These are phyloP conservation scores for Scenedesmus sp. DNA, from an alignment of 163 green algal genomes.

Conservation along the genomic window DNA sequence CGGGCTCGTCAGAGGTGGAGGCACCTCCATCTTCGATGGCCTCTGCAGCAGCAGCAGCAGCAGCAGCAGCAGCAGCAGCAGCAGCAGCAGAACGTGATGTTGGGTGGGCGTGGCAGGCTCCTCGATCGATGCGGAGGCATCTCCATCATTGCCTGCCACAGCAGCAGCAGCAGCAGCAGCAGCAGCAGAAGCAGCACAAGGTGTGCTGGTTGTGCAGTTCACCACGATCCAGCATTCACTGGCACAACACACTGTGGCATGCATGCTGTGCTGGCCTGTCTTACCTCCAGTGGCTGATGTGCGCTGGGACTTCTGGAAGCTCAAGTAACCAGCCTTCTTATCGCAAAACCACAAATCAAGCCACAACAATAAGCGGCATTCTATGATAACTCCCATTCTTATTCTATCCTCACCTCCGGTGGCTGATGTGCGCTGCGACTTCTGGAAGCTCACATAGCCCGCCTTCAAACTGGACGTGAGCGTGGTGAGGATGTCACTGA, in stretches of 20 bases:
- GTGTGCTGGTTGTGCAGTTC: too few species aligned
- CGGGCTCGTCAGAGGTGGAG: not conserved
- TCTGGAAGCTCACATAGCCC: not conserved
- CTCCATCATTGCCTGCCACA: too few species aligned
- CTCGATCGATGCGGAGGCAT: too few species aligned
- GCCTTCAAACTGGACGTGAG: constrained; percentile 66
- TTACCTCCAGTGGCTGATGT: too few species aligned
- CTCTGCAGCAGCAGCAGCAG: not conserved
- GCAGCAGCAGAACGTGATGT: not conserved
- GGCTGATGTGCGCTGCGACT: not conserved
- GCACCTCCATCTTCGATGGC: not conserved
- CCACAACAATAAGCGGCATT: too few species aligned
- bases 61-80: not conserved
- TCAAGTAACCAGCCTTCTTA: too few species aligned
- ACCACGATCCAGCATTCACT: too few species aligned
- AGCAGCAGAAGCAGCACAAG: not conserved
- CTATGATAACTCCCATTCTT: not conserved
- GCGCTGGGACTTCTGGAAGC: too few species aligned
- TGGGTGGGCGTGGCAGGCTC: too few species aligned
- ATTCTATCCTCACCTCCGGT: not conserved
- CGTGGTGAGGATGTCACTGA: constrained; percentile 78
- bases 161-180: not conserved
- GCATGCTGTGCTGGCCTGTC: too few species aligned
- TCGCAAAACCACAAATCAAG: too few species aligned
- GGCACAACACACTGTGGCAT: too few species aligned